Conservation (phyloP, 2,329 filamentous ascomycete genomes). For the Ascochyta clinopodiicola region DNA sequence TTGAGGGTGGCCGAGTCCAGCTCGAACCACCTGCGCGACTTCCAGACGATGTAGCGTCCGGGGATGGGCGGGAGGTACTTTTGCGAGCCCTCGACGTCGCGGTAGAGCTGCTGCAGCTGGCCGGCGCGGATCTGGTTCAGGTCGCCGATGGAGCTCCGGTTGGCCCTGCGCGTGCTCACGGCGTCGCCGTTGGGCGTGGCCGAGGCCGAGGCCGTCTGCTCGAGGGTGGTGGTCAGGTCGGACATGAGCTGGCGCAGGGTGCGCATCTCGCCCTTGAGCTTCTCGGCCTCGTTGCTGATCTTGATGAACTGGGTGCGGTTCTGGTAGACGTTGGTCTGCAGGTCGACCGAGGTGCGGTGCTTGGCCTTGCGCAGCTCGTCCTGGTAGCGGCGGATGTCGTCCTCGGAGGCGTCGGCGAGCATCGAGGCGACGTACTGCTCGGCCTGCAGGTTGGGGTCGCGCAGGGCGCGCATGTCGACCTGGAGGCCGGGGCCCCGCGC, state of each 20-base stretch:
- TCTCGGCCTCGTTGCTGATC: conserved; percentile 98
- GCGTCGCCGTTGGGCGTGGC: conserved; percentile 36
- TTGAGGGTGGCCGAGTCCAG: conserved; percentile 98
- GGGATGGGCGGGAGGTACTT: conserved; percentile 91
- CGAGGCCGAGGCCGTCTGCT: conserved; percentile 53
- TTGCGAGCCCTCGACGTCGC: conserved; percentile 95
- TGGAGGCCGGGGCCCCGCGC: conserved; percentile 61
- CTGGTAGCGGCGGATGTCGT: conserved; percentile 85
- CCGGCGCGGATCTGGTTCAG: conserved; percentile 72
- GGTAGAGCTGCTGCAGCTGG: conserved; percentile 83
- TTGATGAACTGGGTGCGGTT: conserved; percentile 99
- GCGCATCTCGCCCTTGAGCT: conserved; percentile 95
- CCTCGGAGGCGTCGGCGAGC: conserved; percentile 83
- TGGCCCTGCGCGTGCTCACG: conserved; percentile 61
- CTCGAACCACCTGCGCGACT: conserved; percentile 93
- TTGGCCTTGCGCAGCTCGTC: conserved; percentile 77
- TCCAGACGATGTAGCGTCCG: conserved; percentile 92
- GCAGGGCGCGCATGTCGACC: conserved; percentile 78
- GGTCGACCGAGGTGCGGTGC: conserved; percentile 76
- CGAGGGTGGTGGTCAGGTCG: conserved; percentile 70
- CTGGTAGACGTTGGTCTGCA: conserved; percentile 95
- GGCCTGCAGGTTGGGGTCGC: conserved; percentile 77
- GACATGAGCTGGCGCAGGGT: conserved; percentile 89
- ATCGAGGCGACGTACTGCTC: conserved; percentile 80
- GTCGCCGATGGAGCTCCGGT: conserved; percentile 86